These are phyloP conservation scores for Brettanomyces bruxellensis DNA, from an alignment of 805 yeast genomes.

Conservation along the genomic window DNA sequence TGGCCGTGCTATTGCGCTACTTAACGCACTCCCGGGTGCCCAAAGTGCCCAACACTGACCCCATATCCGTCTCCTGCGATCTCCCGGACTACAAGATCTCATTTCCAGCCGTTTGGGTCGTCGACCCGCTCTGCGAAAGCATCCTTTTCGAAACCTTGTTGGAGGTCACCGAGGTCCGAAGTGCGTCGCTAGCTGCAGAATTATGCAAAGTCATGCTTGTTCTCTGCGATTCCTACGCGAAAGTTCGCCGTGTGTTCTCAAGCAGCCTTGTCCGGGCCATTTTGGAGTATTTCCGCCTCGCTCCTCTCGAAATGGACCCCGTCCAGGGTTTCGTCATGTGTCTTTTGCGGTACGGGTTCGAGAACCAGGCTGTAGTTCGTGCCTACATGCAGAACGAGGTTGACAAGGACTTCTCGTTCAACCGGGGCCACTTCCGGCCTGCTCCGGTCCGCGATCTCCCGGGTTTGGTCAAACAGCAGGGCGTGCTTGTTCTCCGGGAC, in stretches of 20 bases:
- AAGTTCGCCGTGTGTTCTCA: conserved; percentile 31
- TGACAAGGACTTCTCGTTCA: conserved; percentile 27
- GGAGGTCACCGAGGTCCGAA: conserved; percentile 29
- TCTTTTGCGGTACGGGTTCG: conserved; percentile 63
- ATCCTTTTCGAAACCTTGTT: conserved; percentile 36
- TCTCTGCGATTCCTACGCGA: conserved; percentile 36
- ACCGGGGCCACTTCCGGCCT: conserved; percentile 8
- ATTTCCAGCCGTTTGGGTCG: conserved; percentile 12
- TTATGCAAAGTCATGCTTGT: conserved; percentile 47
- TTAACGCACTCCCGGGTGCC: conserved; percentile 47
- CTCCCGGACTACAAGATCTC: conserved; percentile 4
- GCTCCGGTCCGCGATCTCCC: conserved; percentile 27
- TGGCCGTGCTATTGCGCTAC: conserved; percentile 47
- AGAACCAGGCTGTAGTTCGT: conserved; percentile 41
- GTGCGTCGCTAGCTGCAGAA: conserved; percentile 40
- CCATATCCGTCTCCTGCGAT: conserved; percentile 10
- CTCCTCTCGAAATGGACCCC: conserved; percentile 26
- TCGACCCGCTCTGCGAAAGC: conserved; percentile 15
- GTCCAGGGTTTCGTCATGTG: conserved; percentile 42
- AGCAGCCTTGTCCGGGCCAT: conserved; percentile 40
- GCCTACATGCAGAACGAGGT: conserved; percentile 45
- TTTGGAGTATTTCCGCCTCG: conserved; percentile 31
- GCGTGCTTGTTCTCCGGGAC: conserved; percentile 35
- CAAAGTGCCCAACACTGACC: conserved; percentile 34
- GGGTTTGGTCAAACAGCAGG: conserved; percentile 37